Evolutionary conservation across 2,329 filamentous ascomycete genomes (phyloP).

Genomic region (Trichoderma lentiforme): DNA sequence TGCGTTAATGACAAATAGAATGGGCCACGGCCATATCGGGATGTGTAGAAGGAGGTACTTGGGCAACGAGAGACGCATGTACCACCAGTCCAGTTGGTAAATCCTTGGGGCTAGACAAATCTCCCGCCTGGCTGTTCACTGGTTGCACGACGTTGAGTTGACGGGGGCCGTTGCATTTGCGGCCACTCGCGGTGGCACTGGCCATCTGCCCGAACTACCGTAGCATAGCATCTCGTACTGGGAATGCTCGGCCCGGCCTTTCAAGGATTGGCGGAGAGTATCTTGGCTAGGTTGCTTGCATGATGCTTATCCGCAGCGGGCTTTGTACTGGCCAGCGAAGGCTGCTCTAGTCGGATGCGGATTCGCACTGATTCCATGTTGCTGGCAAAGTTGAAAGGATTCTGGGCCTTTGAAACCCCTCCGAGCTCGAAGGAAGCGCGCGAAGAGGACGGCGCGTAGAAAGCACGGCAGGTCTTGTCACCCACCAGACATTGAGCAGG

Average conservation of each 20-base stretch:
- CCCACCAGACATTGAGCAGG: not conserved
- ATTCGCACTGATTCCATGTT: not conserved
- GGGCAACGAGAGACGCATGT: not conserved
- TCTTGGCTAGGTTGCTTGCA: slow-evolving; percentile 14
- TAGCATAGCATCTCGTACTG: slow-evolving; percentile 3
- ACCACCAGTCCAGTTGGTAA: not conserved
- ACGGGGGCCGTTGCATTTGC: slow-evolving; percentile 8
- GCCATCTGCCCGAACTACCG: slow-evolving; percentile 6
- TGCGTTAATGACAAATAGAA: not conserved
- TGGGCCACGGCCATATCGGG: not conserved
- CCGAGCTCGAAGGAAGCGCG: not conserved
- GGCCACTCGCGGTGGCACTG: not conserved
- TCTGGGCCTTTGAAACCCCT: not conserved
- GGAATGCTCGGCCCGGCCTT: slow-evolving; percentile 1
- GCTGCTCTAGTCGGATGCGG: not conserved
- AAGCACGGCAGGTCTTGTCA: not conserved
- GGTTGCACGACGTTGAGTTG: slow-evolving; percentile 16
- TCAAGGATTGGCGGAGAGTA: slow-evolving; percentile 14
- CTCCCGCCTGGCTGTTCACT: slow-evolving; percentile 8
- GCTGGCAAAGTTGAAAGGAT: not conserved
- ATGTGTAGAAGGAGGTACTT: not conserved
- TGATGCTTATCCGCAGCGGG: slow-evolving; percentile 10
- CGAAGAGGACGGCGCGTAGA: not conserved
- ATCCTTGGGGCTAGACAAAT: not conserved
- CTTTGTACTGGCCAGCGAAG: not conserved